These are phyloP conservation scores for Agrostemma githago DNA, from an alignment of 148 eudicot species.

Conservation along the genomic window DNA sequence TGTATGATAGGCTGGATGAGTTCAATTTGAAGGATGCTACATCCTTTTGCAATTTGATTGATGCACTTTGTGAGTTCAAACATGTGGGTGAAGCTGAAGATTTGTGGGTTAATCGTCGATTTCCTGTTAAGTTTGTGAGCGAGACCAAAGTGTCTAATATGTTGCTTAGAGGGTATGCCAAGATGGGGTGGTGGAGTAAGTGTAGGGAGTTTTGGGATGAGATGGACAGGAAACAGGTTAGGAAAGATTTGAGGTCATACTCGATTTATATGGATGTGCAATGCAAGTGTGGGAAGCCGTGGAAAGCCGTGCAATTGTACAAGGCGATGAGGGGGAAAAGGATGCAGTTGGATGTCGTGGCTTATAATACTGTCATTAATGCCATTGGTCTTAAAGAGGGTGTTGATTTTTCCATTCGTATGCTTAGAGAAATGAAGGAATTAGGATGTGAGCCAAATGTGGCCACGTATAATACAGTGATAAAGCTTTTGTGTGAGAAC, in stretches of 20 bases:
- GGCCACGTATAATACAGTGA: slow-evolving; percentile 62
- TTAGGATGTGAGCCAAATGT: slow-evolving; percentile 64
- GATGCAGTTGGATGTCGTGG: slow-evolving; percentile 79
- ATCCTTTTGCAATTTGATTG: slow-evolving; percentile 70
- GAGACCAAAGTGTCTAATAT: slow-evolving; percentile 68
- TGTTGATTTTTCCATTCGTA: slow-evolving; percentile 69
- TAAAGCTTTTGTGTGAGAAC: slow-evolving; percentile 79
- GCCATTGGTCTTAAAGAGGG: slow-evolving; percentile 75
- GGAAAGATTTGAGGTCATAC: slow-evolving; percentile 73
- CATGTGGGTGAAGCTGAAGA: slow-evolving; percentile 93
- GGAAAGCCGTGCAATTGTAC: slow-evolving; percentile 78
- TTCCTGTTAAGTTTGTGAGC: slow-evolving; percentile 23
- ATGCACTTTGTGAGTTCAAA: slow-evolving; percentile 86
- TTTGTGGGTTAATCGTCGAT: slow-evolving; percentile 40
- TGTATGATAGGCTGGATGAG: slow-evolving; percentile 44
- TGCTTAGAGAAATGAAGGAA: slow-evolving; percentile 74
- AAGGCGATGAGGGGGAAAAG: slow-evolving; percentile 83
- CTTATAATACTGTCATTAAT: slow-evolving; percentile 68
- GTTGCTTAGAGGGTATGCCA: slow-evolving; percentile 83
- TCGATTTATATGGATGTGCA: slow-evolving; percentile 88
- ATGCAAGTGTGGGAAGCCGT: slow-evolving; percentile 81
- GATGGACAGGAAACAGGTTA: slow-evolving; percentile 65
- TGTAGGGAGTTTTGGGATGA: slow-evolving; percentile 92
- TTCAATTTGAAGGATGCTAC: slow-evolving; percentile 65
- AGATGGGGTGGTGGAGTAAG: slow-evolving; percentile 84